Conservation (phyloP, 768 basidiomycete species). For the Infundibulicybe gibba region DNA sequence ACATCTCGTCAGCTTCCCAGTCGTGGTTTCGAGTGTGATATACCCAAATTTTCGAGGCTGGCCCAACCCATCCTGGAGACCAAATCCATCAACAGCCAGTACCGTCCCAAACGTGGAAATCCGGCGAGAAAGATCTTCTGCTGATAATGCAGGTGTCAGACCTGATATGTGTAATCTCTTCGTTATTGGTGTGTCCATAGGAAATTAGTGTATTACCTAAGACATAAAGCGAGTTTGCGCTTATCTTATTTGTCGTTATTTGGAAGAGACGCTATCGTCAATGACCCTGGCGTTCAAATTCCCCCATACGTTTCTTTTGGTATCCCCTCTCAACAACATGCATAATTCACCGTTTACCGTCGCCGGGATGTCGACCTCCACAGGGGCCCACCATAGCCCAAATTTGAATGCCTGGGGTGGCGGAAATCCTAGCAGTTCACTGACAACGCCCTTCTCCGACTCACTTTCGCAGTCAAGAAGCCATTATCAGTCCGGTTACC, state of each 20-base stretch:
- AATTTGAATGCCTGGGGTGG: constrained; percentile 50
- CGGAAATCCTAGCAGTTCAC: constrained; percentile 22
- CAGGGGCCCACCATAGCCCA: constrained; percentile 43
- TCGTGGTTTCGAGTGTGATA: constrained; percentile 65
- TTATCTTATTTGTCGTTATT: no score
- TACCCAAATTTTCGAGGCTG: constrained; percentile 70
- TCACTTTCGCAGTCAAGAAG: constrained; percentile 68
- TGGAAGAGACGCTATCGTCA: no score
- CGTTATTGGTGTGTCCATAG: constrained; percentile 25
- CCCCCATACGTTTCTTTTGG: no score
- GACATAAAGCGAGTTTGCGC: no score
- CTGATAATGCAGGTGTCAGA: constrained; percentile 61
- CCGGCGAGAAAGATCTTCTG: constrained; percentile 51
- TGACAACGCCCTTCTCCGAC: constrained; percentile 58
- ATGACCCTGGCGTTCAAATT: no score
- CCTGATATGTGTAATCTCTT: constrained; percentile 77
- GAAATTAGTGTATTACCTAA: no score
- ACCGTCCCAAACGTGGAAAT: constrained; percentile 69
- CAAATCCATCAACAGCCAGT: constrained; percentile 67
- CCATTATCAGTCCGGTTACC: constrained; percentile 78
- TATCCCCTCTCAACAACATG: constrained; percentile 21
- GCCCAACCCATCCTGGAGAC: constrained; percentile 58
- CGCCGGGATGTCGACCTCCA: constrained; percentile 57
- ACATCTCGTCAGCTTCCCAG: constrained; percentile 64
- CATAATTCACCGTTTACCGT: constrained; percentile 48